Evolutionary conservation across 2,329 filamentous ascomycete species (phyloP), one percentile per base, ranked within the genome.

Genomic region (Pyrenochaeta sp.): DNA sequence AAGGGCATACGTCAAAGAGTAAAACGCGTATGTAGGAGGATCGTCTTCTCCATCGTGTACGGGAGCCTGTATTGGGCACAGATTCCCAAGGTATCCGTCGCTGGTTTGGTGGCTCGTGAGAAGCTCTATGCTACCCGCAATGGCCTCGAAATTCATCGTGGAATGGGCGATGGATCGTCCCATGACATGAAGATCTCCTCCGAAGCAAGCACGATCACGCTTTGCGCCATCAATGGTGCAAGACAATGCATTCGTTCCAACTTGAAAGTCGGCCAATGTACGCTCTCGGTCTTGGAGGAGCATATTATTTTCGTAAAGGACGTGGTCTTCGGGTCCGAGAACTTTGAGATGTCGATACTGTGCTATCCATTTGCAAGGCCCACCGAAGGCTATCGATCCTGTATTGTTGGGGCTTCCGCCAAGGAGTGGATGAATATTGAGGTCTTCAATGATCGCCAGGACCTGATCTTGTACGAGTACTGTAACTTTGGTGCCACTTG

Each of bases 191-290:
- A 48, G 22, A 11, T 48, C 44, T 2, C 44, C 44, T 17, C 44
- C 44, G n/a, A 48, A 48, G 19, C 39, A 48, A 15, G 44, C 44
- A 20, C 44, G 18, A 7, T 48, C 44, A 13, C 44, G 26, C 18
- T 48, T 48, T 10, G 44, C 44, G 15, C 44, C 44, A 22, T 48
- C 44, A 5, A 48, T 48, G 6, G 40, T 43, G 20, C 44, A 48
- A 6, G 39, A 28, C n/a, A 48, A 34, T 13, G 35, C 11, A 27
- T 48, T 48, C 7, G 44, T 48, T 3, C 39, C 44, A 21, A 48
- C 44, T 20, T 48, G 44, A 14, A 48, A 48, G 19, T 48, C 44
- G 13, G 29, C 29, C 10, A 43, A 24, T 14, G 44, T 48, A 29
- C 44, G 35, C 5, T 36, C 29, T 7, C 13, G 7, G 20, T 48